Base-by-base conservation (phyloP, 2,329 filamentous ascomycete genomes). In the Aotearoamyces nothofagi region DNA sequence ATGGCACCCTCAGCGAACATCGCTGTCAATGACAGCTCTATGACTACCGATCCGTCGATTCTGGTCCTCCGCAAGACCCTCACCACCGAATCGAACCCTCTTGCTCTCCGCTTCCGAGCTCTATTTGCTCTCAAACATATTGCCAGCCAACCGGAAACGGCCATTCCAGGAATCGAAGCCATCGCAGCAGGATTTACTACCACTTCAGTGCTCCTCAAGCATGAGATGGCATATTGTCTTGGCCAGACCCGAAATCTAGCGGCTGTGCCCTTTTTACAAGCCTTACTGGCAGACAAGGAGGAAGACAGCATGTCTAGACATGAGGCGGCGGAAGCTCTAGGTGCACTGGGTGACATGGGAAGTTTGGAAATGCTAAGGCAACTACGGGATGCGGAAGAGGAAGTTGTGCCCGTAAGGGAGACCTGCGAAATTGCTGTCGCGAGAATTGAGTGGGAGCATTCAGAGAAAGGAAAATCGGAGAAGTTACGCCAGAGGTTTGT, bases 91-190 rank as follows among this genome's bases (percentile, higher is more conserved):
- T 58, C 67, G 9, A 78, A 80, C 37, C 74, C 86, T 25, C 78
- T 98, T 31, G 78, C 86, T 22, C 66, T 82, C 39, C 83, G 90
- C 39, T 98, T 96, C 58, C 83, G 90, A 45, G 87, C 90, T 24
- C 79, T 98, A 43, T 98, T 98, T 62, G 94, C 87, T 11, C 74
- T 98, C 35, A 98, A 98, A 61, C 81, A 96, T 53, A 62, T 96
- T 35, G 87, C 90, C 26, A 75, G 69, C 33, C 69, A 75, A 39
- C 53, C 65, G 20, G 66, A 68, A 7, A 57, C 71, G 39, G 67
- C 65, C 0, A 54, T 59, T 11, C 58, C 73, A 5, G 69, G 72
- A 27, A 69, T 78, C 41, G 65, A 75, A 32, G 86, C 90, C 23
- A 98, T 98, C 43, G 84, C 87, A 3, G 83, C 84, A 5, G 87